phyloP scores from a whole-genome alignment of 2,329 filamentous ascomycete species.

The Myriosclerotinia curreyana region DNA sequence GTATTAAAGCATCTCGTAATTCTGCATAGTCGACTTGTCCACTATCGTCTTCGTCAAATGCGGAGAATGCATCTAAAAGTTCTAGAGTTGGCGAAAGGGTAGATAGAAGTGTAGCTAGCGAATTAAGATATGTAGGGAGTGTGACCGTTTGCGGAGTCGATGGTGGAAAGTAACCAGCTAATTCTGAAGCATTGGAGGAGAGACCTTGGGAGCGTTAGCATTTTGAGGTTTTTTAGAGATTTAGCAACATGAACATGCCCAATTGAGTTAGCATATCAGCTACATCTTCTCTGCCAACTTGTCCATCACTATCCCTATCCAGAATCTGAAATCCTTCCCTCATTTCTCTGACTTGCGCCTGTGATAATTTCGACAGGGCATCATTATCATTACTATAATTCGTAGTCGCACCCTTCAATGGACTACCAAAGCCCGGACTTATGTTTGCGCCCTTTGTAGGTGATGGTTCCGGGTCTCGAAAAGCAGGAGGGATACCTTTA shows the following conservation, averaged over 20 bases:
- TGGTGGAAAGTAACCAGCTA: slow-evolving; percentile 80
- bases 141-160: slow-evolving; percentile 70
- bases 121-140: slow-evolving; percentile 81
- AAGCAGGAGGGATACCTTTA: slow-evolving; percentile 38
- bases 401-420: slow-evolving; percentile 26
- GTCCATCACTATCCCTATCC: slow-evolving; percentile 82
- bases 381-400: slow-evolving; percentile 40
- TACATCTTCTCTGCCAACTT: slow-evolving; percentile 78
- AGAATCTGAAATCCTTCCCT: slow-evolving; percentile 92
- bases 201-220: slow-evolving; percentile 53
- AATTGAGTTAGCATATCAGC: slow-evolving; percentile 84
- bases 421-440: slow-evolving; percentile 36
- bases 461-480: slow-evolving; percentile 38
- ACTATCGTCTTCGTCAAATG: slow-evolving; percentile 93
- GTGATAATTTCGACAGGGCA: slow-evolving; percentile 69
- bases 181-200: slow-evolving; percentile 65
- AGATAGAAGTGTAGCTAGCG: slow-evolving; percentile 69
- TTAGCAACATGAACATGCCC: slow-evolving; percentile 48
- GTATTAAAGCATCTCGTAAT: slow-evolving; percentile 75
- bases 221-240: not conserved
- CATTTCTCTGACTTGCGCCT: slow-evolving; percentile 79
- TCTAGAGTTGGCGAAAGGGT: slow-evolving; percentile 75
- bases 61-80: slow-evolving; percentile 83
- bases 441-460: slow-evolving; percentile 36
- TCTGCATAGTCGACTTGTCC: slow-evolving; percentile 85